Evolutionary conservation across 1,139 yeast species (phyloP), one percentile per base, ranked within the genome.

Genomic region (Blastobotrys malaysiensis): DNA sequence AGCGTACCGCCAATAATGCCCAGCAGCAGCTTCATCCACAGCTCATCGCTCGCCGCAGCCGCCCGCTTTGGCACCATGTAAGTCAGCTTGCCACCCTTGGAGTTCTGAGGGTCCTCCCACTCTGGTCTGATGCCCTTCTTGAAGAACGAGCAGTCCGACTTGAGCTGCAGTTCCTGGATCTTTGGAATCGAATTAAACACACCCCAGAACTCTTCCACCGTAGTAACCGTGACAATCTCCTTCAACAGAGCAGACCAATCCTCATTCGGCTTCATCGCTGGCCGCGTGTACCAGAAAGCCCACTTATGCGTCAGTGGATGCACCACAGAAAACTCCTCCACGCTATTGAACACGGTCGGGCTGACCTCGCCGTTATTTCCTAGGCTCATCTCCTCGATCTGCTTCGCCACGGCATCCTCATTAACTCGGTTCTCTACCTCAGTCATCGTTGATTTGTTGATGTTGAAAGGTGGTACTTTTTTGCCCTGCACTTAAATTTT

Each of bases 171-270:
- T 70, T 90, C 97, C 63, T 84, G 82, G 54, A 97, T 97, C 65
- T 84, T 84, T 61, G 99, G 98, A 65, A 93, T 86, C 53, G 96
- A 87, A 74, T 93, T 93, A 78, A 84, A 88, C 62, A 91, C 87
- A 24, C 99, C 99, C 99, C 99, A 93, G 77, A 93, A 93, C 73
- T 93, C 98, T 76, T 93, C 99, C 50, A 93, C 98, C 26, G 97
- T 84, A 52, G 85, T 80, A 65, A 93, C 89, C 36, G 96, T 83
- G 64, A 91, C 95, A 52, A 93, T 96, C 57, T 97, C 96, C 76
- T 91, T 91, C 69, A 93, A 80, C 63, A 90, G 80, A 69, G 90
- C 97, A 59, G 88, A 83, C 99, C 99, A 93, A 68, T 90, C 84
- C 73, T 89, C 97, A 62, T 78, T 78, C 50, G 67, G 68, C n/a